Conservation (phyloP, 352 stramenopile species). For the Globisporangium polare region DNA sequence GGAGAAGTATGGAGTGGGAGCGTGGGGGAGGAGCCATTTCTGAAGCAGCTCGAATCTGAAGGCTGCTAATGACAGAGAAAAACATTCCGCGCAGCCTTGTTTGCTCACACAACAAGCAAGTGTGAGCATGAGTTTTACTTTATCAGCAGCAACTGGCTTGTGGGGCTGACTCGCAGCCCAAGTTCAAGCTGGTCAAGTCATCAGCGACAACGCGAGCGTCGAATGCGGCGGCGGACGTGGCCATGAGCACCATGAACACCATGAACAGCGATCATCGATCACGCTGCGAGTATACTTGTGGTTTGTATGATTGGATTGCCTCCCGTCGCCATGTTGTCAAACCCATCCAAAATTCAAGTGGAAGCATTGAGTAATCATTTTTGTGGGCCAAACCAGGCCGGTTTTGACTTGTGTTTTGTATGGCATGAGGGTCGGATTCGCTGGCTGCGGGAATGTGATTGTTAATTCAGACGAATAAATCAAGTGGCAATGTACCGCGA, state of each 20-base stretch:
- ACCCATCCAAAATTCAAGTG: not conserved
- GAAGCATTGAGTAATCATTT: not conserved
- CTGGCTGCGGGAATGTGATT: not conserved
- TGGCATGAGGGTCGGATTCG: not conserved
- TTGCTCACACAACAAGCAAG: no score
- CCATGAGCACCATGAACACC: no score
- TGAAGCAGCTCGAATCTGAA: not conserved
- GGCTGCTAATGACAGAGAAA: not conserved
- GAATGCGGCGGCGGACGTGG: no score
- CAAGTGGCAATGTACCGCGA: not conserved
- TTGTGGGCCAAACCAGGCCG: not conserved
- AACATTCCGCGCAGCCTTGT: no score
- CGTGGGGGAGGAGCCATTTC: not conserved
- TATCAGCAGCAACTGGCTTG: not conserved
- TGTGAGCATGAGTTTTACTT: not conserved
- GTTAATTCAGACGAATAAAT: not conserved
- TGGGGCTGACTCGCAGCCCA: not conserved
- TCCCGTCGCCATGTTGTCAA: not conserved
- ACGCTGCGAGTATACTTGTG: not conserved
- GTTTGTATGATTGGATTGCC: not conserved
- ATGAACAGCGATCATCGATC: no score
- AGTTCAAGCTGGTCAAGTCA: not conserved
- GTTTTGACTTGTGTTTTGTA: not conserved
- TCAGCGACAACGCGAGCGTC: not conserved
- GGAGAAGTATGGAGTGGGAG: not conserved